These are phyloP conservation scores for Trichoderma parareesei DNA, from an alignment of 495 filamentous ascomycete species.

Conservation along the genomic window DNA sequence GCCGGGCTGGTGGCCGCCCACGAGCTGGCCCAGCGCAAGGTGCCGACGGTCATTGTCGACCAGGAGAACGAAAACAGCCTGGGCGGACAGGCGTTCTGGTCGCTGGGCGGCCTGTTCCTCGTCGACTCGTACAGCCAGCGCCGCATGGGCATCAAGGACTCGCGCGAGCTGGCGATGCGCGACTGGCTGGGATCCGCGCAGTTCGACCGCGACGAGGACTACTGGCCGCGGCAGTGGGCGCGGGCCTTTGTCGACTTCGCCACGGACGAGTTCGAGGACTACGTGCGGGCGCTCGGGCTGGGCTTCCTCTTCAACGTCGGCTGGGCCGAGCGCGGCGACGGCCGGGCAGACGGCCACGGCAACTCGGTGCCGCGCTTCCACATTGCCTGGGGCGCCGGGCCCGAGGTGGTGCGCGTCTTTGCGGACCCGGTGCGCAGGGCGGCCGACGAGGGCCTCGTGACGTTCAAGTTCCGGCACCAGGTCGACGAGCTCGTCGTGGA, in stretches of 20 bases:
- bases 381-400: slow-evolving; percentile 43
- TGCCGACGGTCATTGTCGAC: slow-evolving; percentile 37
- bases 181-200: slow-evolving; percentile 43
- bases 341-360: slow-evolving; percentile 40
- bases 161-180: slow-evolving; percentile 37
- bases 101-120: slow-evolving; percentile 44
- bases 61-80: slow-evolving; percentile 40
- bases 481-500: slow-evolving; percentile 43
- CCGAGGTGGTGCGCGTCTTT: slow-evolving; percentile 44
- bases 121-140: slow-evolving; percentile 42
- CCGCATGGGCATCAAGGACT: slow-evolving; percentile 42
- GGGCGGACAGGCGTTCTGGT: slow-evolving; percentile 49
- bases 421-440: slow-evolving; percentile 38
- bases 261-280: slow-evolving; percentile 38
- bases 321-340: slow-evolving; percentile 46
- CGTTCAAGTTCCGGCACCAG: slow-evolving; percentile 40
- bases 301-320: slow-evolving; percentile 37
- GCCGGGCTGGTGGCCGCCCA: slow-evolving; percentile 44
- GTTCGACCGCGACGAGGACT: slow-evolving; percentile 42
- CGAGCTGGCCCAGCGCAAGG: slow-evolving; percentile 35
- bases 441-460: slow-evolving; percentile 36
- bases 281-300: slow-evolving; percentile 36
- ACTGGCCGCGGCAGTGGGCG: slow-evolving; percentile 44
- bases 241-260: slow-evolving; percentile 48
- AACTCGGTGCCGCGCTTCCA: slow-evolving; percentile 47